Evolutionary conservation across 2,329 filamentous ascomycete genomes (phyloP), one percentile per base, ranked within the genome.

Genomic region (Fusarium piperis): DNA sequence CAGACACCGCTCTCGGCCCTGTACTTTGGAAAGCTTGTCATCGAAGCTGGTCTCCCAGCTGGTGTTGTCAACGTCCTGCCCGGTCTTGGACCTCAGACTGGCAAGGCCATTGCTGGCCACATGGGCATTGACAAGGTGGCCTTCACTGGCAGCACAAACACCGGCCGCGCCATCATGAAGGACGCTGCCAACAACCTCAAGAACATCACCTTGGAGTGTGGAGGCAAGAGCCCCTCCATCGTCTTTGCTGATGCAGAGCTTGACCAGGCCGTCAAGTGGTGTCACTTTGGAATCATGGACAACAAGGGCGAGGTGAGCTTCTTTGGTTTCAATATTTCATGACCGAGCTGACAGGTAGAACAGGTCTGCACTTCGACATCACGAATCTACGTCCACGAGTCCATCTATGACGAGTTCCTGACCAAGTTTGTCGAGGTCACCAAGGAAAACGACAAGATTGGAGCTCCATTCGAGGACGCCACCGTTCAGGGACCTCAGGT

Each of bases 41-140:
- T 89, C 70, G 86, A 93, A 73, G 90, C 91, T 35, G 91, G 91
- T 0, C 92, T 93, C 76, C 91, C 91, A n/a, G 87, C 91, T 1
- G 91, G 91, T 33, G 91, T 93, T n/a, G 82, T 93, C 67, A 93
- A 93, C 77, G 85, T 93, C 63, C 73, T 93, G 46, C 92, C 92
- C 61, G 91, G 91, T 2, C 85, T 90, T 63, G 91, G 91, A 6
- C 83, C 85, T 32, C 87, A 88, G 55, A 88, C 90, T 2, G 91
- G 91, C 30, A 86, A 88, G 13, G 89, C 90, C 1, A 84, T 93
- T 16, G 89, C 89, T 1, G 83, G 85, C 44, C 91, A 93, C 76
- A 80, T 87, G 32, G 86, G 86, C 46, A 86, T 93, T 33, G 89
- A 92, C 72, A 93, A 93, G 81, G 84, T 93, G 65, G 90, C 91